phyloP scores from a whole-genome alignment of 1,284 basidiomycete species.

The Microstroma glucosiphilum region DNA sequence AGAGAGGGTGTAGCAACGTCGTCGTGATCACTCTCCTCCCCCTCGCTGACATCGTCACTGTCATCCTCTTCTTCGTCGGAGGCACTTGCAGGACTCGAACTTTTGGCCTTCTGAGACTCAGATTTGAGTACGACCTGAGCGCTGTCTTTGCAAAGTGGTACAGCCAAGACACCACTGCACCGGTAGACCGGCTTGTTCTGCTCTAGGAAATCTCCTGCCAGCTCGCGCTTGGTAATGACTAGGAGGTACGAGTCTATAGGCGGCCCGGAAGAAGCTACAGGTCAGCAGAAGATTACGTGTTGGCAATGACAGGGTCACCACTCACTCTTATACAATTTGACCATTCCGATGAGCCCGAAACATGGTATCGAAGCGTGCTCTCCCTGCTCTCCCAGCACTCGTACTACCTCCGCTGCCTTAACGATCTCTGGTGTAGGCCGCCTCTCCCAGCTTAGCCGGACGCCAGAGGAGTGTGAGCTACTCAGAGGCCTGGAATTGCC shows the following conservation, averaged over 20 bases:
- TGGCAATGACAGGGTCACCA: constrained; percentile 12
- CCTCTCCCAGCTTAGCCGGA: background rate
- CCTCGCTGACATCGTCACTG: constrained; percentile 16
- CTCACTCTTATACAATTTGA: constrained; percentile 9
- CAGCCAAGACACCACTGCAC: constrained; percentile 30
- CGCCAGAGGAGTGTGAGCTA: background rate
- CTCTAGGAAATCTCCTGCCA: constrained; percentile 34
- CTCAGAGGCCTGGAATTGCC: background rate
- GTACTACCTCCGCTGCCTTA: constrained; percentile 20
- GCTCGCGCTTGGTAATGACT: constrained; percentile 34
- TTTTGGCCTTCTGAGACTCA: constrained; percentile 12
- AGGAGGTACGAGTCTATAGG: constrained; percentile 29
- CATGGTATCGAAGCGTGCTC: background rate
- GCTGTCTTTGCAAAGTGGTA: constrained; percentile 27
- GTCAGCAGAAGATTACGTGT: background rate
- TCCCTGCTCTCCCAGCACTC: constrained; percentile 20
- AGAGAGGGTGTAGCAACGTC: constrained; percentile 32
- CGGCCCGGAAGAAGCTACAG: no score
- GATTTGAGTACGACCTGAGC: constrained; percentile 21
- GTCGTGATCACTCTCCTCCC: constrained; percentile 24
- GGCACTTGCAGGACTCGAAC: background rate
- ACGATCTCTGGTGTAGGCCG: constrained; percentile 19
- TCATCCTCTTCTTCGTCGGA: constrained; percentile 10
- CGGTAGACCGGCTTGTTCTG: constrained; percentile 30
- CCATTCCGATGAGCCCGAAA: background rate